Evolutionary conservation across 192 early-diverging fungal species (phyloP).

Genomic region (Jimgerdemannia lactiflua): DNA sequence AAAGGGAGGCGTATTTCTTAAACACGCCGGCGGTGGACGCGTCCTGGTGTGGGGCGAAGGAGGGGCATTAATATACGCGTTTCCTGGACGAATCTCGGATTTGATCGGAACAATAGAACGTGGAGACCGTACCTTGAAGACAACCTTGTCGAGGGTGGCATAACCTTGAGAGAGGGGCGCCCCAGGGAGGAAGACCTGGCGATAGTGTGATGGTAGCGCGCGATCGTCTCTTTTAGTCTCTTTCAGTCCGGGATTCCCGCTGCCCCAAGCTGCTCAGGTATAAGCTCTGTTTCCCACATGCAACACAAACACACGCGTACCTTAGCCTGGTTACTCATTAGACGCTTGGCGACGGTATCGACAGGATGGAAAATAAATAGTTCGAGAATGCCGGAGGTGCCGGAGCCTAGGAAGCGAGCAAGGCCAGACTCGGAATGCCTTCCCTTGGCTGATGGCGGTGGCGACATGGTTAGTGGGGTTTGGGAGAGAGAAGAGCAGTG

Average conservation of each 20-base stretch:
- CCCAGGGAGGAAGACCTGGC: conserved; percentile 68
- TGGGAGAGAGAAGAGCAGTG: no score
- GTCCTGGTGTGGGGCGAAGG: conserved; percentile 42
- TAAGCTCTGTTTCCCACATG: not conserved
- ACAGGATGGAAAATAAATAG: conserved; percentile 97
- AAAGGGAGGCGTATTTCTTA: conserved; percentile 89
- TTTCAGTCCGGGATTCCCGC: not conserved
- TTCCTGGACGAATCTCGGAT: no score
- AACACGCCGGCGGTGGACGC: conserved; percentile 70
- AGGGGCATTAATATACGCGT: not conserved
- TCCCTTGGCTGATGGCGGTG: conserved; percentile 49
- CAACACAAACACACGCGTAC: conserved; percentile 33
- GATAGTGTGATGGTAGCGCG: not conserved
- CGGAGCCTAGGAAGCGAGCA: conserved; percentile 89
- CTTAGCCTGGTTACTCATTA: conserved; percentile 92
- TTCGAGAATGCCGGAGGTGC: conserved; percentile 90
- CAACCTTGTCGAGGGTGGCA: conserved; percentile 72
- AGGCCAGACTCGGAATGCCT: conserved; percentile 83
- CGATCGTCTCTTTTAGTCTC: not conserved
- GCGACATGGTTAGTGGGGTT: conserved; percentile 8
- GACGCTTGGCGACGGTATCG: conserved; percentile 97
- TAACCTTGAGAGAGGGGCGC: conserved; percentile 61
- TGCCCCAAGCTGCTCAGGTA: not conserved
- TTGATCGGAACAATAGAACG: no score
- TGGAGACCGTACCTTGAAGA: conserved; percentile 70